A percentile compares a stretch with the other conserved stretches of the same genome.
Evolutionary conservation across 75 land plant genomes (phyloP).

Genomic region (Chamaecyparis obtusa): DNA sequence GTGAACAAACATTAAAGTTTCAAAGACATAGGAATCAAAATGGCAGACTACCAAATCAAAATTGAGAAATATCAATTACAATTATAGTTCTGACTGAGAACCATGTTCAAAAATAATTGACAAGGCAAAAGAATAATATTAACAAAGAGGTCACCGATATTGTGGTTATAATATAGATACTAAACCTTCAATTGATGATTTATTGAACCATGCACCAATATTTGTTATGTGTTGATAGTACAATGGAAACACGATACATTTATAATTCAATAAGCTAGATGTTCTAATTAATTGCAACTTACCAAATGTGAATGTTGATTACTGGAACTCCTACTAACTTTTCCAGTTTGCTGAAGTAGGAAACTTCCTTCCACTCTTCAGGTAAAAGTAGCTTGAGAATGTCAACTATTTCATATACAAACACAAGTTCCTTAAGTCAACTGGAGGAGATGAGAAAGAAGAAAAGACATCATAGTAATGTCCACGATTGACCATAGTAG

Average conservation of each 20-base stretch:
- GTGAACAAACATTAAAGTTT: constrained; percentile 14
- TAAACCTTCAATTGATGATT: background rate
- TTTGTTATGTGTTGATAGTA: background rate
- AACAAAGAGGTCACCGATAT: background rate
- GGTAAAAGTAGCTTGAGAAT: constrained; percentile 93
- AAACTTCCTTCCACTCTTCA: constrained; percentile 73
- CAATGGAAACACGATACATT: background rate
- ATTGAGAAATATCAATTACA: background rate
- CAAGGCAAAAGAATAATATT: no score
- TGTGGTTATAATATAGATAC: background rate
- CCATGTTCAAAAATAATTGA: no score
- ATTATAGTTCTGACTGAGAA: background rate
- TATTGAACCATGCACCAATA: background rate
- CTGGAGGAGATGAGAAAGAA: background rate
- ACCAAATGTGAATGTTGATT: constrained; percentile 99
- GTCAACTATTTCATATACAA: constrained; percentile 58
- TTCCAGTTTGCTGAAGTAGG: constrained; percentile 86
- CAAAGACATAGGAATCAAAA: background rate
- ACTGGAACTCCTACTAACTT: constrained; percentile 98
- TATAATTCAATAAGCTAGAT: background rate
- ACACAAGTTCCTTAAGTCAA: background rate
- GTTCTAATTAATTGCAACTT: constrained; percentile 15
- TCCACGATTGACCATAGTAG: background rate
- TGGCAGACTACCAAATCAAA: background rate
- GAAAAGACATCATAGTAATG: background rate